phyloP scores from a whole-genome alignment of 805 yeast genomes.

The Kodamaea nitidulidarum region DNA sequence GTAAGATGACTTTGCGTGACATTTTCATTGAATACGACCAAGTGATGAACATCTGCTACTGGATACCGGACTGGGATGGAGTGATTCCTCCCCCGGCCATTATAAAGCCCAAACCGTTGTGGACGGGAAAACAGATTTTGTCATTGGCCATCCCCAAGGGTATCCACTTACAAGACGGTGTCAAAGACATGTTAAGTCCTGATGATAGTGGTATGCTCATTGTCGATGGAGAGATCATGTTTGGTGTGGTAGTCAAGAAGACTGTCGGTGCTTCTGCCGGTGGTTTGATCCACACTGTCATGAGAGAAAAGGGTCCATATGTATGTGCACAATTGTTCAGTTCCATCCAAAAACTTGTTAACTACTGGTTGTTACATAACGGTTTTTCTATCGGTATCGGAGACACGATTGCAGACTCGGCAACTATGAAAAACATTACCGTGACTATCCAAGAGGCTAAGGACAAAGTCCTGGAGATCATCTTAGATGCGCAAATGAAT shows the following conservation, averaged over 20 bases:
- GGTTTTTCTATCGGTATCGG: slow-evolving; percentile 99
- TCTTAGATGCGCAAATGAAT: slow-evolving; percentile 87
- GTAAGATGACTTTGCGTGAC: slow-evolving; percentile 93
- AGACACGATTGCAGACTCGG: slow-evolving; percentile 98
- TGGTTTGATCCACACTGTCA: slow-evolving; percentile 94
- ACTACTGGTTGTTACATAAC: slow-evolving; percentile 92
- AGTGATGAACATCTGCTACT: slow-evolving; percentile 92
- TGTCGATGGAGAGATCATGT: slow-evolving; percentile 92
- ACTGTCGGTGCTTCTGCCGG: slow-evolving; percentile 99
- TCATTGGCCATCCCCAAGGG: slow-evolving; percentile 95
- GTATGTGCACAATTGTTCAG: slow-evolving; percentile 88
- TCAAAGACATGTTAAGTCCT: slow-evolving; percentile 76
- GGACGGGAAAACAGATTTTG: slow-evolving; percentile 95
- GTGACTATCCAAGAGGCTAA: slow-evolving; percentile 92
- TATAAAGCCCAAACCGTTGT: slow-evolving; percentile 87
- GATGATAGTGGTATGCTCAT: slow-evolving; percentile 94
- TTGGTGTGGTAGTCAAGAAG: slow-evolving; percentile 96
- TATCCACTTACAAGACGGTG: slow-evolving; percentile 91
- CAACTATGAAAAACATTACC: slow-evolving; percentile 90
- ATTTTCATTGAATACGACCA: slow-evolving; percentile 84
- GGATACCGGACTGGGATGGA: slow-evolving; percentile 99
- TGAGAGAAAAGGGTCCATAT: slow-evolving; percentile 94
- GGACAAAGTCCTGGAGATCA: slow-evolving; percentile 89
- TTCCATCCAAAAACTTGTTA: slow-evolving; percentile 90
- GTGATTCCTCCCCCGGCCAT: slow-evolving; percentile 94